phyloP scores from a whole-genome alignment of 805 yeast genomes.

The Metschnikowia lunata region DNA sequence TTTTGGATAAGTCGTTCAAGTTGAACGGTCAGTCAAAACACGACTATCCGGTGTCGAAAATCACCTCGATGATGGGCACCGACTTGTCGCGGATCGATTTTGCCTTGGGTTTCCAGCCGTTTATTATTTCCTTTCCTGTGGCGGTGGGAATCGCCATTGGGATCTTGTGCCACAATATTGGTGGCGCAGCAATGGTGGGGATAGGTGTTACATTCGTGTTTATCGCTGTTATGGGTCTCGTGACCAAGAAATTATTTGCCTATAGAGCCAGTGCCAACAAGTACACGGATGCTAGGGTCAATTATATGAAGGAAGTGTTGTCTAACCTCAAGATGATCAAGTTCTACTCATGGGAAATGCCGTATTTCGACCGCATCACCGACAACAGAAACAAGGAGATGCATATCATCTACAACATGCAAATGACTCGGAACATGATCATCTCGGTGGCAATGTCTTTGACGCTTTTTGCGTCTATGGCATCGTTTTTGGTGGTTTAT shows the following conservation, averaged over 20 bases:
- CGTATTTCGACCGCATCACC: constrained; percentile 57
- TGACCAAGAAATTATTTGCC: constrained; percentile 48
- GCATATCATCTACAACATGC: constrained; percentile 55
- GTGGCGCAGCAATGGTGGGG: constrained; percentile 72
- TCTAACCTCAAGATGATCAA: constrained; percentile 77
- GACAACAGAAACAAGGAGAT: constrained; percentile 61
- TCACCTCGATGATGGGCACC: constrained; percentile 76
- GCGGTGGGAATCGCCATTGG: constrained; percentile 60
- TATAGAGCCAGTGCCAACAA: constrained; percentile 55
- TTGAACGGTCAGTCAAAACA: constrained; percentile 55
- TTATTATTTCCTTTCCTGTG: constrained; percentile 59
- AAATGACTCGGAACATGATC: constrained; percentile 55
- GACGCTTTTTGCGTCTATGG: constrained; percentile 69
- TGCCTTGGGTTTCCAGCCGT: constrained; percentile 66
- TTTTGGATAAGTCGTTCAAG: constrained; percentile 62
- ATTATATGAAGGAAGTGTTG: constrained; percentile 71
- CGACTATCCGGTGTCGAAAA: constrained; percentile 60
- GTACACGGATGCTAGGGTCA: constrained; percentile 73
- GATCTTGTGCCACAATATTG: constrained; percentile 61
- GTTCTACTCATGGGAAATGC: constrained; percentile 87
- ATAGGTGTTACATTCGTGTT: constrained; percentile 52
- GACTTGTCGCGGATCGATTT: constrained; percentile 79
- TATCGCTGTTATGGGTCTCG: constrained; percentile 40
- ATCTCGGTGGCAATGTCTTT: constrained; percentile 60
- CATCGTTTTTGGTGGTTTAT: constrained; percentile 40